Evolutionary conservation across 2,329 filamentous ascomycete genomes (phyloP), one percentile per base, ranked within the genome.

Genomic region (Diplodia seriata): DNA sequence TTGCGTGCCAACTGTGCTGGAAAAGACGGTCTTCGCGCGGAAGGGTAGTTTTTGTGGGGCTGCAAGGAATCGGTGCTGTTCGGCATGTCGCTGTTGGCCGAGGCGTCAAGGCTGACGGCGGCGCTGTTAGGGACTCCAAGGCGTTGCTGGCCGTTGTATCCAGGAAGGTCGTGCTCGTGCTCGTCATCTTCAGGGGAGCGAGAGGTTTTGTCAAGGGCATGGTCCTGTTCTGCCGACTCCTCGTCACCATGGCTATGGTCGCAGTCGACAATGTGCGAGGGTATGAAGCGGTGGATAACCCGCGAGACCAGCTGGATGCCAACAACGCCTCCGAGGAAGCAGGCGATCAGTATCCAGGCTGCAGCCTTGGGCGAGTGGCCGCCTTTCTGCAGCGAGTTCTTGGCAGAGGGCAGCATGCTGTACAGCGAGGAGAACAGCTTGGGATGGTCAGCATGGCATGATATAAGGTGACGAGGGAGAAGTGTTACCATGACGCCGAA

Each of bases 381-480:
- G 63, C 89, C 90, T 66, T 88, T 84, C 69, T 85, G 83, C 3
- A 99, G 85, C 75, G 97, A 97, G 49, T 84, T 84, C 75, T 91
- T 93, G 2, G 94, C 89, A 23, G 92, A 93, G 11, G 94, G 94
- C 8, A 98, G 85, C 91, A 98, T 97, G 79, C 90, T 95, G 78
- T 94, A 97, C 36, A 98, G 81, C 1, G 94, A 90, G 43, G 94
- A 97, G 79, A 97, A 97, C 50, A 97, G 86, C 93, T 97, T 73
- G 4, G n/a, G 7, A 20, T 14, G 51, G 8, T 66, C 14, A 68
- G 66, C 36, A 31, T 43, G 66, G 31, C 31, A 36, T 40, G n/a
- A 29, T 36, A 51, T 47, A 20, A 14, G 67, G 36, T 76, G 71
- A 53, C 31, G 40, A 64, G 14, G 11, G 29, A 12, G 15, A 18